Evolutionary conservation across 2,329 filamentous ascomycete species (phyloP), one percentile per base, ranked within the genome.

Genomic region (Daldinia sp.): DNA sequence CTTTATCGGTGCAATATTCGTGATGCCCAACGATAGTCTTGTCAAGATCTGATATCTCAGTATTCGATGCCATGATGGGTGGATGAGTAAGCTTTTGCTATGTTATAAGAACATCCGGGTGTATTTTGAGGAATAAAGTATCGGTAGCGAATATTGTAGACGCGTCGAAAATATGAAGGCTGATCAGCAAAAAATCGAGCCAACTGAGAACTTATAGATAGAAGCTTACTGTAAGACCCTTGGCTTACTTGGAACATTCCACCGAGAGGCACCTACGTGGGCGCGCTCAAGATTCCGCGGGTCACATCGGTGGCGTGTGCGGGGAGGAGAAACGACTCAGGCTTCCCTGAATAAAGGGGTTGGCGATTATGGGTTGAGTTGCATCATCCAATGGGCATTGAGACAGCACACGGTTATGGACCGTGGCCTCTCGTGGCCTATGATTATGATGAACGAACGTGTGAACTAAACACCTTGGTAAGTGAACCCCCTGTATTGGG

Each of bases 1-100:
- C 59, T n/a, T 61, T 66, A n/a, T 55, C 62, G n/a, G 35, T 28
- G 12, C 15, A 7, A 48, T 58, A 55, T 3, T 68, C 70, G 35
- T 67, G 59, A 28, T 70, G 63, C n/a, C 28, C 67, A 13, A 65
- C 64, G 9, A 73, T 67, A 12, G 67, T 42, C 67, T 73, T 73
- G 39, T 53, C 0, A 7, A 67, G 61, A 41, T 69, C 68, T 30
- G 69, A 65, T 54, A 73, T 71, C 56, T 76, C 73, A 56, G 60
- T 26, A 23, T 37, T 56, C 9, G 54, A 53, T 35, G 65, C 66
- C 75, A 76, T 77, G 37, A 44, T 69, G 42, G 13, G n/a, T 26
- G 53, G 42, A 44, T 26, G 39, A 35, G 37, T 48, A 35, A 26
- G 30, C n/a, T 53, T 39, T 18, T 35, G 33, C 33, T 23, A 26